Base-by-base conservation (phyloP, 192 early-diverging fungal species). In the Gryganskiella cystojenkinii region DNA sequence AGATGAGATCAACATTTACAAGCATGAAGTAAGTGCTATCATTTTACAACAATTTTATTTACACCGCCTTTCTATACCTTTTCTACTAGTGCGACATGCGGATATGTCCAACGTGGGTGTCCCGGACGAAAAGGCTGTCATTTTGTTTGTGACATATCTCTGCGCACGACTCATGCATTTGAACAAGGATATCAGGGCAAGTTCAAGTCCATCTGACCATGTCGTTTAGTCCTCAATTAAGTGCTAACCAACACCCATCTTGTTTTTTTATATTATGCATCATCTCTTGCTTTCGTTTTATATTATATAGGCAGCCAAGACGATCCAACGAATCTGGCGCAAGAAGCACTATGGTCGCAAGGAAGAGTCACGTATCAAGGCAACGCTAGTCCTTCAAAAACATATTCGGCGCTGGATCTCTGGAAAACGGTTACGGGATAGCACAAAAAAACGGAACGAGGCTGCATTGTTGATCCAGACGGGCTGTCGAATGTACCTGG, bases 61-160 rank as follows among this genome's bases (percentile, higher is more conserved):
- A n/a, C n/a, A n/a, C n/a, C n/a, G n/a, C n/a, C n/a, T n/a, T n/a
- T n/a, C n/a, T n/a, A n/a, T n/a, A n/a, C n/a, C n/a, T n/a, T n/a
- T n/a, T 46, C 20, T 11, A 43, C 55, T 42, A 80, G 80, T 81
- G 47, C 71, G 80, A 31, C 67, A 81, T 43, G 35, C 65, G 27
- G 80, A 81, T 35, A 62, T 81, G 61, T 75, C 67, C 7, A 64
- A 68, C 30, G 51, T 81, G 24, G 80, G 80, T 19, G 62, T 81
- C 17, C 80, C 80, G 9, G 80, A 81, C 20, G 80, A 81, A 43
- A 81, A 81, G 62, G 71, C 72, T 0, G 70, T 81, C 24, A 81
- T 81, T 46, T 25, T 74, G 10, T 81, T 74, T 46, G 80, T 81
- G n/a, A 65, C 80, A 2, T 81, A 81, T 50, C 61, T 81, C 43